These are phyloP conservation scores for Peribolospora baueri DNA, from an alignment of 768 basidiomycete species.

Conservation along the genomic window DNA sequence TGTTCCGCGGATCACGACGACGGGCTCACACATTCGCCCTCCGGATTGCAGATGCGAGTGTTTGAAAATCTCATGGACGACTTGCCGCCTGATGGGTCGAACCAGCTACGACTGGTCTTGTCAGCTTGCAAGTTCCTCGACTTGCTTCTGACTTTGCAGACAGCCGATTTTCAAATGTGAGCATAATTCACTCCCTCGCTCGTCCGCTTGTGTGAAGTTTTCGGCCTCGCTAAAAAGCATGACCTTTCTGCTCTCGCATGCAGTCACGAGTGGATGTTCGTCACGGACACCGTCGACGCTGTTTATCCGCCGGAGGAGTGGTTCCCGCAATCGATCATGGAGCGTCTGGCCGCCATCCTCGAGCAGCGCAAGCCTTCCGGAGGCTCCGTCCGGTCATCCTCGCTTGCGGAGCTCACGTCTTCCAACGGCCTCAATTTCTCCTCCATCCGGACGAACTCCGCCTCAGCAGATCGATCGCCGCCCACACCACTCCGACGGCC, in stretches of 20 bases:
- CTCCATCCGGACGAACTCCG: background rate
- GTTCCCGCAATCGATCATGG: constrained; percentile 67
- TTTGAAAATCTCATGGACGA: constrained; percentile 55
- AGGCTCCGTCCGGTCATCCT: too few relatives aligned
- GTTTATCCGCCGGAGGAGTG: constrained; percentile 65
- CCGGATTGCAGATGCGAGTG: constrained; percentile 42
- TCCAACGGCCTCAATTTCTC: background rate
- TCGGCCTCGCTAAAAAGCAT: background rate
- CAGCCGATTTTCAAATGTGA: constrained; percentile 93
- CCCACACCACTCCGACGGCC: constrained; percentile 37
- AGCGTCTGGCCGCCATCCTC: constrained; percentile 63
- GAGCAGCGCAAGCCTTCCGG: constrained; percentile 20
- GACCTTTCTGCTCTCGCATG: background rate
- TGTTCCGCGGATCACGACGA: too few relatives aligned
- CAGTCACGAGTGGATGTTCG: constrained; percentile 89
- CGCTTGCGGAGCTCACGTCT: too few relatives aligned
- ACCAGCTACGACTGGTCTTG: constrained; percentile 56
- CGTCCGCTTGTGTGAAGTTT: background rate
- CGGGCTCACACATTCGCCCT: too few relatives aligned
- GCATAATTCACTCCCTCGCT: background rate
- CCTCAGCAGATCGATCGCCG: background rate
- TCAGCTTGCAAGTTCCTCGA: constrained; percentile 88
- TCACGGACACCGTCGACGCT: constrained; percentile 91
- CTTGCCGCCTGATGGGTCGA: constrained; percentile 55
- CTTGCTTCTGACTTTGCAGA: constrained; percentile 71